Conservation (phyloP, 345 rosid genomes). For the Salix suchowensis region DNA sequence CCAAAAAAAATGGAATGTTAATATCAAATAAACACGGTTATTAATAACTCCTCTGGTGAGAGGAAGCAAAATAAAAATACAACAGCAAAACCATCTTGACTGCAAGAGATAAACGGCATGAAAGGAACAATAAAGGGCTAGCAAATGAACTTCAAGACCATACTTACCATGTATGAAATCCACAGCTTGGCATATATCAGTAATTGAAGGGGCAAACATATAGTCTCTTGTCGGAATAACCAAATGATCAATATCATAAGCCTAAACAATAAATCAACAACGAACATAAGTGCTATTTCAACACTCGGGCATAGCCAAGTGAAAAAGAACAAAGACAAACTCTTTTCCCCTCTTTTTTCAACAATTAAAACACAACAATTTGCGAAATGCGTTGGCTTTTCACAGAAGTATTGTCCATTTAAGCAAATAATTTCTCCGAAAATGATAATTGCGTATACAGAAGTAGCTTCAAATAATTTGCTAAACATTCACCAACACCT, state of each 20-base stretch:
- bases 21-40: not conserved
- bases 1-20: not conserved
- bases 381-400: not conserved
- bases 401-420: not conserved
- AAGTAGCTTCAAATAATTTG: not conserved
- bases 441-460: not conserved
- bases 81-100: not conserved
- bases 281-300: not conserved
- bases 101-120: too few species aligned
- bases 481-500: not conserved
- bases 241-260: slow-evolving; percentile 74
- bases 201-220: slow-evolving; percentile 70
- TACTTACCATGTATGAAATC: slow-evolving; percentile 68
- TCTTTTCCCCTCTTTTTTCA: not conserved
- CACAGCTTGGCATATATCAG: slow-evolving; percentile 57
- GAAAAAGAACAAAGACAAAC: not conserved
- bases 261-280: slow-evolving; percentile 35
- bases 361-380: not conserved
- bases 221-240: slow-evolving; percentile 89
- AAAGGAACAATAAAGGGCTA: not conserved
- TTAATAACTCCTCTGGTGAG: not conserved
- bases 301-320: not conserved
- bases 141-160: not conserved
- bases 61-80: not conserved
- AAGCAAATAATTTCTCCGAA: not conserved